phyloP scores from a whole-genome alignment of 164 flowering plant genomes.

The Cinnamomum micranthum region DNA sequence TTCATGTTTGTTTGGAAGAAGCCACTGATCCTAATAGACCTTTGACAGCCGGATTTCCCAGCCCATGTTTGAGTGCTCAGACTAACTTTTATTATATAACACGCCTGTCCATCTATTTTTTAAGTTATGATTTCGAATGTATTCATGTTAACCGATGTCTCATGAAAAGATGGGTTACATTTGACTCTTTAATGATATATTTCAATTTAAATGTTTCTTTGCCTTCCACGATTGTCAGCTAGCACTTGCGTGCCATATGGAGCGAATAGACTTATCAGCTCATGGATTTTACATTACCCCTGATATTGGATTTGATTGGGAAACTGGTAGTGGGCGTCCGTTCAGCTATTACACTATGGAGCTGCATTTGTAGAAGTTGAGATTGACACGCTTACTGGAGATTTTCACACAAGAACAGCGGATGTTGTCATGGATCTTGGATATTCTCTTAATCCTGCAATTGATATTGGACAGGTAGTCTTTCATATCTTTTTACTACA shows the following conservation, averaged over 20 bases:
- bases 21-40: background rate
- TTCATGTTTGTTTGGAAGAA: background rate
- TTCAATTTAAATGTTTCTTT: background rate
- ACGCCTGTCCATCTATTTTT: background rate
- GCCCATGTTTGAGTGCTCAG: background rate
- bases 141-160: background rate
- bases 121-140: background rate
- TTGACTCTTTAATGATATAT: no score
- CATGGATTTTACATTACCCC: conserved; percentile 89
- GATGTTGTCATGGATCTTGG: conserved; percentile 87
- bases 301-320: conserved; percentile 88
- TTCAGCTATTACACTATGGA: conserved; percentile 93
- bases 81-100: background rate
- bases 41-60: background rate
- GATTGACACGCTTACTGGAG: conserved; percentile 93
- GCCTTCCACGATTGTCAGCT: conserved; percentile 40
- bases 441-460: conserved; percentile 85
- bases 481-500: no score
- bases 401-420: conserved; percentile 82
- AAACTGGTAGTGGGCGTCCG: conserved; percentile 68
- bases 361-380: conserved; percentile 98
- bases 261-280: conserved; percentile 90
- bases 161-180: no score
- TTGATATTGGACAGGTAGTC: conserved; percentile 95
- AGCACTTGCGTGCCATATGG: conserved; percentile 57